Conservation (phyloP, 2,329 filamentous ascomycete species). For the Arthrobotrys conoides region DNA sequence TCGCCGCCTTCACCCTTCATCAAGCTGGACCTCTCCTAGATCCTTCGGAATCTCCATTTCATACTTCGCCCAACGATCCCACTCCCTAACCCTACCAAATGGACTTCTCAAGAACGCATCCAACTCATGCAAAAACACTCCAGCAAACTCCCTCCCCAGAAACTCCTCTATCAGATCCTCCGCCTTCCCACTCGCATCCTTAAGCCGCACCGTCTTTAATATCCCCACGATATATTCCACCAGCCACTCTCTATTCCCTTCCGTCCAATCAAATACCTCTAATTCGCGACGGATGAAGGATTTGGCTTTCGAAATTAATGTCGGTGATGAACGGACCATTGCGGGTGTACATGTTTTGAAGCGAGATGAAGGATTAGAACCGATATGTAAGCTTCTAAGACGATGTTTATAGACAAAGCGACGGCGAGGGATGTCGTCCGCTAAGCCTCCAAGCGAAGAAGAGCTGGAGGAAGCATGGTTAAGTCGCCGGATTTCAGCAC, state of each 20-base stretch:
- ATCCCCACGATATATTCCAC: slow-evolving; percentile 89
- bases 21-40: slow-evolving; percentile 27
- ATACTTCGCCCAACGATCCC: slow-evolving; percentile 87
- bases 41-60: slow-evolving; percentile 30
- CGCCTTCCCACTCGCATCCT: slow-evolving; percentile 80
- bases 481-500: slow-evolving; percentile 25
- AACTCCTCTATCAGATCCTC: slow-evolving; percentile 85
- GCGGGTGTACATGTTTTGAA: slow-evolving; percentile 81
- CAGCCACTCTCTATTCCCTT: slow-evolving; percentile 84
- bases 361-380: slow-evolving; percentile 81
- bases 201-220: slow-evolving; percentile 82
- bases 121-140: slow-evolving; percentile 86
- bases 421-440: slow-evolving; percentile 72
- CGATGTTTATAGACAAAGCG: slow-evolving; percentile 80
- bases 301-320: slow-evolving; percentile 81
- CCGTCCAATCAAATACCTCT: slow-evolving; percentile 79
- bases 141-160: slow-evolving; percentile 79
- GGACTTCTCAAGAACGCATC: slow-evolving; percentile 86
- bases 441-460: slow-evolving; percentile 4
- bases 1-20: slow-evolving; percentile 1
- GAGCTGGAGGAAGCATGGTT: not conserved
- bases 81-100: slow-evolving; percentile 78
- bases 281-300: slow-evolving; percentile 88
- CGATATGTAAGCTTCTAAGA: slow-evolving; percentile 84
- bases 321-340: slow-evolving; percentile 75